Conservation (phyloP, 805 yeast genomes). For the Kodamaea jinghongensis region DNA sequence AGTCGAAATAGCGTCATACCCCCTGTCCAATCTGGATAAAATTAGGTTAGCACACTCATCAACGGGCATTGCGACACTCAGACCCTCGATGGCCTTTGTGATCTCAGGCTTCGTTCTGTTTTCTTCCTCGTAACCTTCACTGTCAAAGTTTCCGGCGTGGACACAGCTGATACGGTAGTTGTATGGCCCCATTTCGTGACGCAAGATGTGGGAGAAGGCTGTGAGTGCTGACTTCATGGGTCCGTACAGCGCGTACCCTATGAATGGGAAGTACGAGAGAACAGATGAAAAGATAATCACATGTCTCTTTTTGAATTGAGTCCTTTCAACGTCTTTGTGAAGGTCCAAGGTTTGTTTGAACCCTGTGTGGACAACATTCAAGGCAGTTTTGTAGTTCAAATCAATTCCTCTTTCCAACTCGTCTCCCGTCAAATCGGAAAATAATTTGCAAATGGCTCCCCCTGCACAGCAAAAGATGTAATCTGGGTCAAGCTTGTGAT, state of each 20-base stretch:
- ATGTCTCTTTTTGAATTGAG: constrained; percentile 48
- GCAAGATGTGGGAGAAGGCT: constrained; percentile 67
- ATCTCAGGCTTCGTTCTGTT: constrained; percentile 82
- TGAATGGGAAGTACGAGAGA: constrained; percentile 79
- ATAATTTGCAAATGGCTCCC: constrained; percentile 72
- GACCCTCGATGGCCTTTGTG: constrained; percentile 80
- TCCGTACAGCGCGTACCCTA: constrained; percentile 89
- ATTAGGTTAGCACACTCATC: constrained; percentile 64
- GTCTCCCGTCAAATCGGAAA: constrained; percentile 58
- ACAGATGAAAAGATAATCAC: constrained; percentile 65
- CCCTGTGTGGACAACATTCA: constrained; percentile 66
- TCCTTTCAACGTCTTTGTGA: constrained; percentile 8
- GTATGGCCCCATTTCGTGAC: constrained; percentile 76
- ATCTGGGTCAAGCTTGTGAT: constrained; percentile 53
- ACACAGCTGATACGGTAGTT: constrained; percentile 70
- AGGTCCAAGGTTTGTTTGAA: constrained; percentile 36
- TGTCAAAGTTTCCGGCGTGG: constrained; percentile 84
- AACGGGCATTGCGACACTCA: constrained; percentile 67
- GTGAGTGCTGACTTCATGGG: constrained; percentile 85
- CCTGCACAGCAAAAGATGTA: constrained; percentile 87
- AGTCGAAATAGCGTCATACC: constrained; percentile 73
- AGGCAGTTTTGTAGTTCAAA: constrained; percentile 70
- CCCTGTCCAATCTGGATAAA: constrained; percentile 52
- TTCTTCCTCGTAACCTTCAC: constrained; percentile 85
- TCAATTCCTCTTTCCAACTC: constrained; percentile 62